phyloP scores from a whole-genome alignment of 495 filamentous ascomycete genomes.

The Aspergillus indologenus region DNA sequence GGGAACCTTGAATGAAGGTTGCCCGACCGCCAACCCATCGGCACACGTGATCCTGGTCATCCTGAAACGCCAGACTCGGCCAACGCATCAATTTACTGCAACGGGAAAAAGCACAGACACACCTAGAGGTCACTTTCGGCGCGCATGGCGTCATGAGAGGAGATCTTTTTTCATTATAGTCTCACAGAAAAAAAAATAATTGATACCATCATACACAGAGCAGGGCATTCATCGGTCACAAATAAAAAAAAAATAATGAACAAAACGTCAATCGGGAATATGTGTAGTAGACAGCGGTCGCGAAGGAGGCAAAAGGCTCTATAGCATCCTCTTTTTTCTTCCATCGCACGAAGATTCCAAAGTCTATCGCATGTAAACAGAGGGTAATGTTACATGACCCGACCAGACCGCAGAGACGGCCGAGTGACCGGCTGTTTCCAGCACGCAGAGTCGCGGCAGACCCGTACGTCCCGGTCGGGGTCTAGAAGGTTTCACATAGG shows the following conservation, averaged over 20 bases:
- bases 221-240: conserved; percentile 18
- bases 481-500: conserved; percentile 18
- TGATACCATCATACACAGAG: conserved; percentile 24
- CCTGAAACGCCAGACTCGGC: conserved; percentile 5
- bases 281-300: conserved; percentile 19
- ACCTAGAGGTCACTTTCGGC: background rate
- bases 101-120: background rate
- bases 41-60: background rate
- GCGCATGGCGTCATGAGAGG: conserved; percentile 22
- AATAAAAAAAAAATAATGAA: conserved; percentile 6
- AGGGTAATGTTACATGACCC: conserved; percentile 38
- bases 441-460: conserved; percentile 3
- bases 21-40: background rate
- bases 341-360: conserved; percentile 23
- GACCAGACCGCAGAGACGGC: conserved; percentile 31
- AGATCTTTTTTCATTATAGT: conserved; percentile 29
- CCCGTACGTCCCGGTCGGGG: conserved; percentile 22
- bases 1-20: background rate
- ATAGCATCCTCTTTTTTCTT: conserved; percentile 21
- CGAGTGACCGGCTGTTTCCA: conserved; percentile 18
- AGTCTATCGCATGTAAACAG: conserved; percentile 25
- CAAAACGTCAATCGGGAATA: conserved; percentile 10
- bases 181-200: conserved; percentile 13
- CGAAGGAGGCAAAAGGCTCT: conserved; percentile 23
- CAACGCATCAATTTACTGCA: background rate